Evolutionary conservation across 192 early-diverging fungal genomes (phyloP).

Genomic region (Gamsiella multidivaricata): DNA sequence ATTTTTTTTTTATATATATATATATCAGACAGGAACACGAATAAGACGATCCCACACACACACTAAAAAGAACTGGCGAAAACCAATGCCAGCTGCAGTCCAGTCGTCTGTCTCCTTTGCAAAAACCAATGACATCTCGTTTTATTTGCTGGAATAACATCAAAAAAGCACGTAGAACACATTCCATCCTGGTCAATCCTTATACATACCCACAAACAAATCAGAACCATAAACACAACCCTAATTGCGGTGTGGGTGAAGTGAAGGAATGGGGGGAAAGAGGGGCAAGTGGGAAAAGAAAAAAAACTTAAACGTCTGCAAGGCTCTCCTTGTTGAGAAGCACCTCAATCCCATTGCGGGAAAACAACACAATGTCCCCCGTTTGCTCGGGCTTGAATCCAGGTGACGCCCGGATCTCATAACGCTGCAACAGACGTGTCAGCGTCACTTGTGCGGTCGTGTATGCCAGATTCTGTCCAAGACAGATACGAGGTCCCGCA

Average conservation of each 20-base stretch:
- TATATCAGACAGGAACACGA: too few relatives aligned
- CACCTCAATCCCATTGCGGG: slow-evolving; percentile 40
- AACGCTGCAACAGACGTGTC: slow-evolving; percentile 41
- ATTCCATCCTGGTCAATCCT: too few relatives aligned
- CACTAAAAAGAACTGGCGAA: too few relatives aligned
- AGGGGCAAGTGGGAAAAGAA: background rate
- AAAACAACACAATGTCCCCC: slow-evolving; percentile 50
- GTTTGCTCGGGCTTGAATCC: slow-evolving; percentile 26
- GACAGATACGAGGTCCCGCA: slow-evolving; percentile 62
- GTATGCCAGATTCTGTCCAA: slow-evolving; percentile 63
- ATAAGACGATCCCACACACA: too few relatives aligned
- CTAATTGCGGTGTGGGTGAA: background rate
- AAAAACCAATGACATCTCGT: too few relatives aligned
- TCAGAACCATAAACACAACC: background rate
- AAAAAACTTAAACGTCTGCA: slow-evolving; percentile 12
- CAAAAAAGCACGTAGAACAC: too few relatives aligned
- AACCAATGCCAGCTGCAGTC: too few relatives aligned
- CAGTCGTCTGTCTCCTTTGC: too few relatives aligned
- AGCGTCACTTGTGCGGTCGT: slow-evolving; percentile 46
- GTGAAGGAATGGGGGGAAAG: background rate
- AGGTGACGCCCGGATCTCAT: slow-evolving; percentile 24
- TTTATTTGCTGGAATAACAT: too few relatives aligned
- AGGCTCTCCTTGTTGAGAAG: slow-evolving; percentile 18
- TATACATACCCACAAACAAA: too few relatives aligned
- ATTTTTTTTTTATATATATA: too few relatives aligned